Evolutionary conservation across 345 rosid genomes (phyloP).

Genomic region (Lepidium didymum): DNA sequence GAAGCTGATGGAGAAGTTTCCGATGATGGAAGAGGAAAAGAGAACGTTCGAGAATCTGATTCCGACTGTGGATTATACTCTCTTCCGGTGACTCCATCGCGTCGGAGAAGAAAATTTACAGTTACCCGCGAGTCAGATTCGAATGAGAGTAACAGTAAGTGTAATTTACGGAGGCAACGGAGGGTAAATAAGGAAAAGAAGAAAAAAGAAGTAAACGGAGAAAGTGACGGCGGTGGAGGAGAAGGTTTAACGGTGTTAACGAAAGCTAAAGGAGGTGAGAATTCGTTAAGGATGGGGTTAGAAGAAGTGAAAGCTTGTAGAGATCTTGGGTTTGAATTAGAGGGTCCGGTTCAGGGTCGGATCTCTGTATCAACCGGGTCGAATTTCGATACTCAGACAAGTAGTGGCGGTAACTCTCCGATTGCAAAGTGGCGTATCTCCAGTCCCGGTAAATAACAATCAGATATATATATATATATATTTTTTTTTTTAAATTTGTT

Average conservation of each 20-base stretch:
- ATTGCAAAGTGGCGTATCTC: conserved; percentile 88
- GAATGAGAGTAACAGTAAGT: conserved; percentile 17
- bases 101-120: conserved; percentile 32
- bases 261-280: conserved; percentile 74
- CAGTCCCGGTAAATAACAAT: conserved; percentile 60
- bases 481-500: not conserved
- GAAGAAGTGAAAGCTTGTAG: conserved; percentile 85
- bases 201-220: conserved; percentile 11
- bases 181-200: conserved; percentile 16
- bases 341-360: conserved; percentile 52
- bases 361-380: conserved; percentile 42
- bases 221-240: conserved; percentile 29
- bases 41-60: conserved; percentile 38
- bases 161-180: conserved; percentile 14
- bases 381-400: conserved; percentile 43
- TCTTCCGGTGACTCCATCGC: conserved; percentile 51
- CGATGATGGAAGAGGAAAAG: conserved; percentile 31
- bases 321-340: conserved; percentile 87
- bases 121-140: conserved; percentile 36
- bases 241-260: conserved; percentile 64
- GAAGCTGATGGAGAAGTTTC: conserved; percentile 76
- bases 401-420: conserved; percentile 89
- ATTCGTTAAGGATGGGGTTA: conserved; percentile 71
- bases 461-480: not conserved
- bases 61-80: conserved; percentile 54